Percentiles rank a stretch among this genome's conserved stretches.
These are phyloP conservation scores for Phytophthora boehmeriae DNA, from an alignment of 352 stramenopile species.

Conservation along the genomic window DNA sequence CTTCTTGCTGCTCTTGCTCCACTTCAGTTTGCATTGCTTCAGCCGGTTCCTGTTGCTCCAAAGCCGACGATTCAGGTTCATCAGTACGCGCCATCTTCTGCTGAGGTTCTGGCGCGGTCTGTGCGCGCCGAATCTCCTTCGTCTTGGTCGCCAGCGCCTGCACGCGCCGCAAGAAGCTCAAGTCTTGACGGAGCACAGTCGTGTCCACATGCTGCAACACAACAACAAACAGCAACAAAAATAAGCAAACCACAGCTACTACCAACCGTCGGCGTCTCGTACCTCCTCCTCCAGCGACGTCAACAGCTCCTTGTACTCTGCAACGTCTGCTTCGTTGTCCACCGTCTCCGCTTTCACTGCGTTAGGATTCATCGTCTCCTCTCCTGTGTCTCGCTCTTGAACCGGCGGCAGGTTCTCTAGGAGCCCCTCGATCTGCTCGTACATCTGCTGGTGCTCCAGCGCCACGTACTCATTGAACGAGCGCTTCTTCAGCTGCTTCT, in stretches of 20 bases:
- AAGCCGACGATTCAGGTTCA: neutral
- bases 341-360: conserved; percentile 11
- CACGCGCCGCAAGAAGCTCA: conserved; percentile 66
- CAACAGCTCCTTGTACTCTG: conserved; percentile 58
- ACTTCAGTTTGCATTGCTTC: conserved; percentile 4
- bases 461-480: conserved; percentile 54
- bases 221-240: conserved; percentile 9
- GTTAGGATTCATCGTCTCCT: conserved; percentile 11
- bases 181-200: conserved; percentile 48
- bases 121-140: conserved; percentile 31
- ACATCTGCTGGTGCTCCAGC: conserved; percentile 75
- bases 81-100: conserved; percentile 34
- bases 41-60: conserved; percentile 9
- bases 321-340: conserved; percentile 23
- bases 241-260: neutral
- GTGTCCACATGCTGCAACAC: conserved; percentile 52
- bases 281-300: conserved; percentile 59
- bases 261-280: neutral
- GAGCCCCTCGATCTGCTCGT: conserved; percentile 68
- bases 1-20: conserved; percentile 6
- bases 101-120: conserved; percentile 28
- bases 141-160: conserved; percentile 60
- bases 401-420: conserved; percentile 48
- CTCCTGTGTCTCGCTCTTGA: neutral
- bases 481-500: conserved; percentile 50